A percentile compares a stretch with the other conserved stretches of the same genome.
Evolutionary conservation across 2,329 filamentous ascomycete genomes (phyloP).

Genomic region (Aspergillus tamarii): DNA sequence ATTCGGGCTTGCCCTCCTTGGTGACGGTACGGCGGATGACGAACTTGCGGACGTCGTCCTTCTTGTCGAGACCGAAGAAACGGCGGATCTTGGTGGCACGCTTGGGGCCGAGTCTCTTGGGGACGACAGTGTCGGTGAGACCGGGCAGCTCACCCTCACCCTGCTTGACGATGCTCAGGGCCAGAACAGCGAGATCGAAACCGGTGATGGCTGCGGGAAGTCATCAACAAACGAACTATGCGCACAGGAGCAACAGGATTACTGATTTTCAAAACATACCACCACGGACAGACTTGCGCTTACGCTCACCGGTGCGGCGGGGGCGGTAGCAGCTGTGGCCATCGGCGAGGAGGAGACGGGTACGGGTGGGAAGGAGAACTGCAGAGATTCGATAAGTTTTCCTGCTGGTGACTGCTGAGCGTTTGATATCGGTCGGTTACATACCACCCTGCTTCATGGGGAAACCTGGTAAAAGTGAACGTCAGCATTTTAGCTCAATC

Average conservation of each 20-base stretch:
- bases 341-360: slow-evolving; percentile 90
- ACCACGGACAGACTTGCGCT: slow-evolving; percentile 98
- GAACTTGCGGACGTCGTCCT: slow-evolving; percentile 99
- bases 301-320: slow-evolving; percentile 97
- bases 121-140: slow-evolving; percentile 95
- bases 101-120: slow-evolving; percentile 99
- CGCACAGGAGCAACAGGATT: not conserved
- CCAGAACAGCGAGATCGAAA: slow-evolving; percentile 92
- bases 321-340: slow-evolving; percentile 99
- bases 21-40: slow-evolving; percentile 98
- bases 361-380: slow-evolving; percentile 92
- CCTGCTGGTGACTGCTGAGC: slow-evolving; percentile 20
- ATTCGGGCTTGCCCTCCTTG: slow-evolving; percentile 94
- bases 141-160: slow-evolving; percentile 92
- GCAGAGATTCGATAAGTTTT: slow-evolving; percentile 38
- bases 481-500: slow-evolving; percentile 29
- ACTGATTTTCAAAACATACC: slow-evolving; percentile 31
- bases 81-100: slow-evolving; percentile 99
- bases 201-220: slow-evolving; percentile 78
- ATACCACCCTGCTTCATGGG: slow-evolving; percentile 98
- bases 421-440: slow-evolving; percentile 36
- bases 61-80: slow-evolving; percentile 99
- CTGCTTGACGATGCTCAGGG: slow-evolving; percentile 96
- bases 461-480: slow-evolving; percentile 64
- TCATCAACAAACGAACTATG: slow-evolving; percentile 19